These are phyloP conservation scores for Salicornia ramosissima DNA, from an alignment of 148 eudicot species.

Conservation along the genomic window DNA sequence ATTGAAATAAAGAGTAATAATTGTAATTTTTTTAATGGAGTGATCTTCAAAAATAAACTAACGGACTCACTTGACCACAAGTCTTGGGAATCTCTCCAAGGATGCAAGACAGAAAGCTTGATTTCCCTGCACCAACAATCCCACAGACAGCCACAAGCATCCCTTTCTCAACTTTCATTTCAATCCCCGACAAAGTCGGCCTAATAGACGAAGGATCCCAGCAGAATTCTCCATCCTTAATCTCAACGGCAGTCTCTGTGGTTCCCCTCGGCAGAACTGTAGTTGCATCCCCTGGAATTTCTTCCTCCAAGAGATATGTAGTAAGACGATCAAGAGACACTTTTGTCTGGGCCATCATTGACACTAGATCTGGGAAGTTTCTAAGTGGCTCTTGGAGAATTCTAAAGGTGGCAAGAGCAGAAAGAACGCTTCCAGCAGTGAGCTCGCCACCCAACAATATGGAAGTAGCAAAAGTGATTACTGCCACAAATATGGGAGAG, in stretches of 20 bases:
- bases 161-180: constrained; percentile 64
- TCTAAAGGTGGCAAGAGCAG: constrained; percentile 88
- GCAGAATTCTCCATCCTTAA: constrained; percentile 62
- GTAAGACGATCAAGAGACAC: constrained; percentile 87
- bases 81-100: constrained; percentile 92
- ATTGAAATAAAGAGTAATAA: constrained; percentile 21
- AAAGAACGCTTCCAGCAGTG: constrained; percentile 78
- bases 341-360: constrained; percentile 91
- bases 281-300: constrained; percentile 72
- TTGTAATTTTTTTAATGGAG: constrained; percentile 6
- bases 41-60: constrained; percentile 8
- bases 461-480: constrained; percentile 71
- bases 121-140: constrained; percentile 89
- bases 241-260: constrained; percentile 64
- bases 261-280: constrained; percentile 43
- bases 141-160: constrained; percentile 94
- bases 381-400: constrained; percentile 87
- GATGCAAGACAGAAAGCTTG: constrained; percentile 87
- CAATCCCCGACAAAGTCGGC: constrained; percentile 60
- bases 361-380: constrained; percentile 78
- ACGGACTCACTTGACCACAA: constrained; percentile 79
- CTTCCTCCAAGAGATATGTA: constrained; percentile 64
- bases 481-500: constrained; percentile 91
- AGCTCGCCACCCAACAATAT: constrained; percentile 68
- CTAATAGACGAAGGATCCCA: constrained; percentile 62